Conservation (phyloP, 2,329 filamentous ascomycete species). For the Plenodomus tracheiphilus region DNA sequence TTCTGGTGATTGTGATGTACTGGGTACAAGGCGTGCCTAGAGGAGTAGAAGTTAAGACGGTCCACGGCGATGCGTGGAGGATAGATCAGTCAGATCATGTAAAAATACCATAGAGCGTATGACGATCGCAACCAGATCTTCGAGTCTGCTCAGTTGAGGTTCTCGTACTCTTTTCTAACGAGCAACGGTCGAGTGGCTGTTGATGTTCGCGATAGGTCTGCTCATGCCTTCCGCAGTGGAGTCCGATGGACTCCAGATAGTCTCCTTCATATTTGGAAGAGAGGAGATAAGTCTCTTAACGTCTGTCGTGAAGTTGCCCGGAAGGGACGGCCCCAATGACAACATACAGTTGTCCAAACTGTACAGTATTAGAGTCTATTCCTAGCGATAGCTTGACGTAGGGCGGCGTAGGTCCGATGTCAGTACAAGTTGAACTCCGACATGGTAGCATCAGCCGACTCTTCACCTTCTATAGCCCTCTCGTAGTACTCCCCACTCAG, state of each 20-base stretch:
- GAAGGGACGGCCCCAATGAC: no score
- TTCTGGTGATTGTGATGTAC: not conserved
- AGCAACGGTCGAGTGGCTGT: no score
- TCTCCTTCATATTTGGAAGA: no score
- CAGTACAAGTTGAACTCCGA: not conserved
- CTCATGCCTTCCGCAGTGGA: no score
- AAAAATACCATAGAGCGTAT: not conserved
- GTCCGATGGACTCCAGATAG: no score
- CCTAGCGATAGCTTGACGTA: not conserved
- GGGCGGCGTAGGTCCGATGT: not conserved
- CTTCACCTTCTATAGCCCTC: conserved; percentile 4
- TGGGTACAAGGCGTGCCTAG: not conserved
- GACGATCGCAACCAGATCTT: not conserved
- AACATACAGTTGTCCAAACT: no score
- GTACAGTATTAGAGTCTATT: no score
- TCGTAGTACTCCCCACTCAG: conserved; percentile 22
- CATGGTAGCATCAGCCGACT: not conserved
- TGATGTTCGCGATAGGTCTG: no score
- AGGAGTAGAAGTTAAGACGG: not conserved
- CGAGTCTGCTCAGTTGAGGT: no score
- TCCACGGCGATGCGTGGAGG: not conserved
- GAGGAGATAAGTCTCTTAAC: no score
- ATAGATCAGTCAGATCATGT: not conserved
- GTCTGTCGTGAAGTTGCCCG: no score
- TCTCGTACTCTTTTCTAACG: no score